A percentile compares a stretch with the other conserved stretches of the same genome.
phyloP scores from a whole-genome alignment of 768 basidiomycete species.

The Psilocybe cubensis region DNA sequence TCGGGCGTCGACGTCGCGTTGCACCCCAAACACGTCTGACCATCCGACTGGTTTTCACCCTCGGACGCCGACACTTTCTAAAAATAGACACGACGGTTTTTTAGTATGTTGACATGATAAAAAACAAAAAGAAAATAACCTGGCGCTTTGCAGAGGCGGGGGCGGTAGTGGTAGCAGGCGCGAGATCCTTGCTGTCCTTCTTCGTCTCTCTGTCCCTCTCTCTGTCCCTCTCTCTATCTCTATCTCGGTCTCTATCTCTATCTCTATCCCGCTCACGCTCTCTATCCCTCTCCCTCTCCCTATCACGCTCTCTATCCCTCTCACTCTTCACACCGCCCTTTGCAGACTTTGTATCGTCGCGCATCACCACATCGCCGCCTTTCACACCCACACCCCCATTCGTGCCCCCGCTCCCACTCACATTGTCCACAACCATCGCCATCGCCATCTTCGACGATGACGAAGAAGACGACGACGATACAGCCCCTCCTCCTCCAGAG shows the following conservation, averaged over 20 bases:
- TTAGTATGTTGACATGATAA: too few species aligned
- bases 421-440: not conserved
- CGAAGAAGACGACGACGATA: slow-evolving; percentile 4
- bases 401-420: not conserved
- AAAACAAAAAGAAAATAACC: not conserved
- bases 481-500: not conserved
- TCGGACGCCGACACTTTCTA: slow-evolving; percentile 31
- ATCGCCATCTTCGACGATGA: slow-evolving; percentile 15
- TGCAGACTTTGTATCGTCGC: slow-evolving; percentile 3
- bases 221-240: not conserved
- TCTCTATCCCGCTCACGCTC: not conserved
- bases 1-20: slow-evolving; percentile 85
- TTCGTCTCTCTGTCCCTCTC: slow-evolving; percentile 2
- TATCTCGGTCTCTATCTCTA: not conserved
- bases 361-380: slow-evolving; percentile 11
- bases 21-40: slow-evolving; percentile 82
- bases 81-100: too few species aligned
- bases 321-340: not conserved
- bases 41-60: slow-evolving; percentile 51
- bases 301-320: slow-evolving; percentile 1
- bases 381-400: not conserved
- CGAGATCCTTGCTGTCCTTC: slow-evolving; percentile 3
- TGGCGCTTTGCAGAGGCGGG: slow-evolving; percentile 7
- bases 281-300: not conserved
- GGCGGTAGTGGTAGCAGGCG: not conserved